Percentiles rank a stretch among this genome's conserved stretches.
These are phyloP conservation scores for Rutstroemia sydowiana DNA, from an alignment of 2,329 filamentous ascomycete species.

Conservation along the genomic window DNA sequence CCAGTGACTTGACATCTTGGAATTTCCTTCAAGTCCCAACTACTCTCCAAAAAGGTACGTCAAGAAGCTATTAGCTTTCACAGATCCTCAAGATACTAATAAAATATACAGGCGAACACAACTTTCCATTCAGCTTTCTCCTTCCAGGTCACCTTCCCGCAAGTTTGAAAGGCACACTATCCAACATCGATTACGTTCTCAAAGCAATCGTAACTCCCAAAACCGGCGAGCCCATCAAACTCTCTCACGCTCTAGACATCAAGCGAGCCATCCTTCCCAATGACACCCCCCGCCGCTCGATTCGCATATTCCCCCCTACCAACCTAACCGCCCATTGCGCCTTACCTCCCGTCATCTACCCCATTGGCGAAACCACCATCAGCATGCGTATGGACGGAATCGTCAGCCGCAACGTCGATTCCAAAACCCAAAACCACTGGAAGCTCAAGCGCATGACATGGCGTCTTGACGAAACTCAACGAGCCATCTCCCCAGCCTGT, in stretches of 20 bases:
- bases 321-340: conserved; percentile 83
- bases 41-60: conserved; percentile 42
- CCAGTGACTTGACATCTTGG: conserved; percentile 72
- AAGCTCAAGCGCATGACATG: conserved; percentile 85
- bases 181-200: conserved; percentile 72
- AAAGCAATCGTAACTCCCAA: conserved; percentile 56
- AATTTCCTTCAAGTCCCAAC: conserved; percentile 58
- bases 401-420: conserved; percentile 59
- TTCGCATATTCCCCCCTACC: conserved; percentile 93
- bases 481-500: conserved; percentile 73
- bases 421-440: conserved; percentile 73
- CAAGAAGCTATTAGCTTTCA: conserved; percentile 8
- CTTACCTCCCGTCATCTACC: conserved; percentile 76
- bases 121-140: conserved; percentile 83
- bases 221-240: conserved; percentile 56
- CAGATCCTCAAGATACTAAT: not conserved
- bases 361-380: conserved; percentile 74
- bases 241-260: conserved; percentile 62
- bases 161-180: conserved; percentile 66
- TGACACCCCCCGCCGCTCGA: conserved; percentile 76
- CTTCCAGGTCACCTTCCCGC: conserved; percentile 82
- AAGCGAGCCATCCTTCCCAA: conserved; percentile 69
- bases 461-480: conserved; percentile 84
- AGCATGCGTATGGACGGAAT: conserved; percentile 81
- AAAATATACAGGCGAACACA: conserved; percentile 49